Evolutionary conservation across 2,329 filamentous ascomycete species (phyloP), one percentile per base, ranked within the genome.

Genomic region (Exophiala phaeomuriformis): DNA sequence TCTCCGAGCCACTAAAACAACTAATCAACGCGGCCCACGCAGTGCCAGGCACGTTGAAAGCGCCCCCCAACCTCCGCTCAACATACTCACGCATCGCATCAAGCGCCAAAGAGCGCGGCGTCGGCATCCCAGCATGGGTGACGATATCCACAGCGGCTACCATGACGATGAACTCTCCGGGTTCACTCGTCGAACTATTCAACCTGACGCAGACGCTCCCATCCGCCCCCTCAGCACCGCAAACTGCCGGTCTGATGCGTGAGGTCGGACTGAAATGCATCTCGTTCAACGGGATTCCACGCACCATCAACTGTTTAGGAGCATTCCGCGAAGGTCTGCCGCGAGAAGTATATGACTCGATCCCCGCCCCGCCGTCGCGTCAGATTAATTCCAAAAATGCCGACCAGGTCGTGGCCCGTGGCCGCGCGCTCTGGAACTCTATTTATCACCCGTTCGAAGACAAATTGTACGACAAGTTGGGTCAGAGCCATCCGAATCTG

Each of bases 121-220:
- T 88, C 51, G 84, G 82, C 29, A 66, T 73, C 51, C 75, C 78
- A 57, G 80, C 83, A 43, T 89, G 84, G 84, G 68, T 88, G 10
- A 78, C 81, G 10, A 70, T 87, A 36, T 83, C 84, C 83, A 85
- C 88, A 0, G 88, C 88, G 32, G 84, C 88, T 12, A 89, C 87
- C 1, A 87, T 91, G 72, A 93, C 88, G 1, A 82, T 93, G 75
- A 93, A 94, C 73, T 90, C 87, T 1, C 88, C 88, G 28, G 84
- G 86, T 53, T 85, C 86, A 2, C 55, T 64, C 40, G 30, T 58
- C 9, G 57, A 61, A 36, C 79, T 91, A 60, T 71, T 80, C 3
- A 70, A 78, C 27, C 77, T 90, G 8, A 83, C 82, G 70, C 65
- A 76, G 44, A 63, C 73, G 19, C 72, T 68, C 5, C 67, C 69